Base-by-base conservation (phyloP, 2,329 filamentous ascomycete species). In the Dactylella cylindrospora region DNA sequence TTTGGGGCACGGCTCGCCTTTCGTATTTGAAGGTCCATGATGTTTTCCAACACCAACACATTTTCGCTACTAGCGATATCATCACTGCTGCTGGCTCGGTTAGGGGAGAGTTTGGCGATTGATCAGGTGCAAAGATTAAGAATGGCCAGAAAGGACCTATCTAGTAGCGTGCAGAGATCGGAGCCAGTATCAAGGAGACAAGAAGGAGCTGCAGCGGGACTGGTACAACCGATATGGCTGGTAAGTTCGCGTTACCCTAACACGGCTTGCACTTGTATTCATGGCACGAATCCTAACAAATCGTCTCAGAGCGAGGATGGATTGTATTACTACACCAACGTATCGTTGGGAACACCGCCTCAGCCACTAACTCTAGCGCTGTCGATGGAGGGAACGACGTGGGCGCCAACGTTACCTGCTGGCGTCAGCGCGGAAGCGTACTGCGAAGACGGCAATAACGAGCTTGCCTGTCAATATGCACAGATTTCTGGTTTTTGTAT, bases 11-110 rank as follows among this genome's bases (percentile, higher is more conserved):
- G n/a, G n/a, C n/a, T n/a, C n/a, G n/a, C n/a, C n/a, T n/a, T n/a
- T n/a, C n/a, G n/a, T n/a, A n/a, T n/a, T n/a, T n/a, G n/a, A n/a
- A n/a, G 10, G 31, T 39, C 22, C 20, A 23, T 6, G 31, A 62
- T 62, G 57, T 29, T 45, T n/a, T 46, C 35, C 31, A 62, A 62
- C 57, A 43, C 33, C 55, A 62, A 62, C 57, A 54, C 49, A 62
- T 32, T 49, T 20, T 44, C 25, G 29, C 51, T 35, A 13, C 28
- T 54, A 13, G 25, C 26, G 9, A 17, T 60, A 6, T 33, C 36
- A 19, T 29, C 31, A n/a, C 23, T 62, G 19, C 25, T 54, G 12
- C 31, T 49, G 3, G 43, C 28, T 13, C 49, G 32, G 10, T 12
- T 49, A 23, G 26, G 26, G 15, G 49, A 49, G 20, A 44, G 28